Percentiles rank a stretch among this genome's conserved stretches.
Conservation (phyloP, 2,329 filamentous ascomycete species). For the Penicillium sp. region DNA sequence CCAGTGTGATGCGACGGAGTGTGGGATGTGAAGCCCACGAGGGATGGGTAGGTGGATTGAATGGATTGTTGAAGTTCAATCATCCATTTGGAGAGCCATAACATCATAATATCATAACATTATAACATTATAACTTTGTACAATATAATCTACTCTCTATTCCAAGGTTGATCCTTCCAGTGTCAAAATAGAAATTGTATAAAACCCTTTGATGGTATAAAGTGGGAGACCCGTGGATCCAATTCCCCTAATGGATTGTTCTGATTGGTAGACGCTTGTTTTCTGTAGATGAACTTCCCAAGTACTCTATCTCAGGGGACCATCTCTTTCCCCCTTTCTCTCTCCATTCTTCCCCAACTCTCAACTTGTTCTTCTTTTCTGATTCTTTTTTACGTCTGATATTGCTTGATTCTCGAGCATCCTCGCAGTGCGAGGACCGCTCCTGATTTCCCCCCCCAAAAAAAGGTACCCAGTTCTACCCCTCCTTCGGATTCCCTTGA, state of each 20-base stretch:
- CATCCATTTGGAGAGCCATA: slow-evolving; percentile 80
- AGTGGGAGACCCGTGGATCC: neutral
- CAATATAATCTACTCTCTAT: neutral
- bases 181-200: too few relatives aligned
- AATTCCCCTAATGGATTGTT: neutral
- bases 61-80: slow-evolving; percentile 93
- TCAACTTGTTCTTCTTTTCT: neutral
- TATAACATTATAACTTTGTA: too few relatives aligned
- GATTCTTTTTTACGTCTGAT: slow-evolving; percentile 4
- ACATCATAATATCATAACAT: neutral
- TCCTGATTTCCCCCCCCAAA: slow-evolving; percentile 5
- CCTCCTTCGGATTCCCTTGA: slow-evolving; percentile 7
- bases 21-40: slow-evolving; percentile 65
- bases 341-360: slow-evolving; percentile 3
- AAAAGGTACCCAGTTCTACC: slow-evolving; percentile 11
- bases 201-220: too few relatives aligned
- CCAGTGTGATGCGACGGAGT: slow-evolving; percentile 75
- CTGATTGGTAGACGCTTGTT: slow-evolving; percentile 24
- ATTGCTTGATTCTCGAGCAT: slow-evolving; percentile 16
- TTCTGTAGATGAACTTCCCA: slow-evolving; percentile 23
- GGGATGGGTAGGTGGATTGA: slow-evolving; percentile 94
- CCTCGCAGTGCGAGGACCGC: slow-evolving; percentile 29
- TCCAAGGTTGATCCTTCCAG: too few relatives aligned
- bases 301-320: slow-evolving; percentile 14
- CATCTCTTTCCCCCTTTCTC: slow-evolving; percentile 9